Evolutionary conservation across 2,329 filamentous ascomycete genomes (phyloP), one percentile per base, ranked within the genome.

Genomic region (Alternaria longipes): DNA sequence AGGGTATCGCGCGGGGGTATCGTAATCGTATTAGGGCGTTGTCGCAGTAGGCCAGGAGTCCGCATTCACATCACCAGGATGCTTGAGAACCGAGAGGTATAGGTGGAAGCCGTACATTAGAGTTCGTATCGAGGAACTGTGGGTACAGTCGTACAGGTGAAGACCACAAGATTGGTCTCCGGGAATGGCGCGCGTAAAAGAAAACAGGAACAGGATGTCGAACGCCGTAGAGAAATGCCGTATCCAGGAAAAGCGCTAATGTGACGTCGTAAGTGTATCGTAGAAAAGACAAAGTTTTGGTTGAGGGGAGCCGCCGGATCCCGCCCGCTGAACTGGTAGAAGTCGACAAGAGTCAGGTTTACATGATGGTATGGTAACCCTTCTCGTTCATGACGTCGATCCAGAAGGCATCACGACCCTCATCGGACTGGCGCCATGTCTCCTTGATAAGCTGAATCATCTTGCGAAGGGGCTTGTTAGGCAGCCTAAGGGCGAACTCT

Each of bases 301-400:
- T 40, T 32, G 30, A 59, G 60, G 55, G 42, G 60, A 61, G 46
- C 56, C 32, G 26, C 30, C 18, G 34, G 20, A 18, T 38, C 16
- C 32, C 46, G 14, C 20, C 22, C 32, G 8, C 16, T 50, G 14
- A 14, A 14, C 16, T 8, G 20, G 46, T 50, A 18, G 46, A 38
- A 5, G 24, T 44, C 22, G 40, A 18, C 30, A 9, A 9, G 18
- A 22, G n/a, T 74, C 74, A 62, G 44, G 45, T 83, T 20, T 81
- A 84, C 81, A 86, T 84, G 26, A 86, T 82, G 14, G 84, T 86
- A 71, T 86, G 83, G 83, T 84, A 86, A 8, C 83, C 82, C 59
- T 84, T 85, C 70, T 86, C 84, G 65, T 85, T 83, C 82, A 86
- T 84, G 6, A 87, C 80, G 68, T 86, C 84, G 66, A 86, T 80